Percentiles rank a stretch among this genome's conserved stretches.
These are phyloP conservation scores for Naumovozyma baii DNA, from an alignment of 805 yeast genomes.

Conservation along the genomic window DNA sequence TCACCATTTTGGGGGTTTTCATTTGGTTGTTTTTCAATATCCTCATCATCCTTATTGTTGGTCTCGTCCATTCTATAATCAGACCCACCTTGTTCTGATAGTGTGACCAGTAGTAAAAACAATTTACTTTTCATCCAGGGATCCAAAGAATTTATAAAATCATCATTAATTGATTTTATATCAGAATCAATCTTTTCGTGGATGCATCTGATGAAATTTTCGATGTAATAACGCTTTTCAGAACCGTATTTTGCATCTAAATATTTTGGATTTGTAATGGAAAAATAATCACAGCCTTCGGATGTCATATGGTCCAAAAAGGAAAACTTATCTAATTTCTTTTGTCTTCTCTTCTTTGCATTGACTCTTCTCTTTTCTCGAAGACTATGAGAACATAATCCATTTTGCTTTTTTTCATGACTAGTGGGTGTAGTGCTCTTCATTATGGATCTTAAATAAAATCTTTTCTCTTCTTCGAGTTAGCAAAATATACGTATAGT, in stretches of 20 bases:
- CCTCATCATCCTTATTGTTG: constrained; percentile 3
- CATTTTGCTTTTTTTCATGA: background rate
- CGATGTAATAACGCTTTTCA: constrained; percentile 17
- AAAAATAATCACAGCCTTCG: constrained; percentile 17
- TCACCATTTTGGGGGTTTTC: background rate
- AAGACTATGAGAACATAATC: background rate
- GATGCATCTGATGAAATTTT: constrained; percentile 19
- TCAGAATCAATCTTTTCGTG: constrained; percentile 19
- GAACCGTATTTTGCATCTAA: constrained; percentile 21
- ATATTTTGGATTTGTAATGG: constrained; percentile 20
- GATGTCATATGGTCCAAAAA: constrained; percentile 15
- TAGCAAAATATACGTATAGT: too few species aligned
- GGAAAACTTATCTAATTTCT: background rate
- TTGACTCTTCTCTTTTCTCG: background rate
- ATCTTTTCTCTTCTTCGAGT: too few species aligned
- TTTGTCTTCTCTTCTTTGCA: background rate
- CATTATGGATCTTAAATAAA: too few species aligned
- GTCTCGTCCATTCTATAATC: constrained; percentile 23
- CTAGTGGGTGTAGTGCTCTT: too few species aligned
- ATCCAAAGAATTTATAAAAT: constrained; percentile 11
- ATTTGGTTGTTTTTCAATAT: background rate
- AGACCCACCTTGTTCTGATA: constrained; percentile 25
- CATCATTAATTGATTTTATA: constrained; percentile 15
- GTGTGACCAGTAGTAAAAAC: constrained; percentile 19
- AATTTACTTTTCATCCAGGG: constrained; percentile 21